Evolutionary conservation across 495 filamentous ascomycete species (phyloP).

Genomic region (Podospora conica): DNA sequence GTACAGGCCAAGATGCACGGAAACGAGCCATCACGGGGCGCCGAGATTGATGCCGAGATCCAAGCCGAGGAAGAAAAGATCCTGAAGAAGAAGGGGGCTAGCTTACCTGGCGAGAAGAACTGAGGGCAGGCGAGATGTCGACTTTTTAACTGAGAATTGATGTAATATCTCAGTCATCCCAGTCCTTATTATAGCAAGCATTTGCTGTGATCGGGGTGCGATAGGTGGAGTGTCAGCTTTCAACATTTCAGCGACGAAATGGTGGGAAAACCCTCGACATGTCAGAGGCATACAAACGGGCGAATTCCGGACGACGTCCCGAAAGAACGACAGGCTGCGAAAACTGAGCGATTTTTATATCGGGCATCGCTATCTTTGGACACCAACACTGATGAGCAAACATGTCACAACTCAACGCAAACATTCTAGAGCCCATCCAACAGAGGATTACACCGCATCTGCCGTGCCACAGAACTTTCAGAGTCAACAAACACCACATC

Average conservation of each 20-base stretch:
- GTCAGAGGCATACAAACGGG: not conserved
- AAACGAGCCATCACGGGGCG: constrained; percentile 64
- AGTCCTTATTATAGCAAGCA: not conserved
- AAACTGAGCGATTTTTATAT: not conserved
- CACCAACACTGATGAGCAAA: not conserved
- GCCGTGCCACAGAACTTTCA: not conserved
- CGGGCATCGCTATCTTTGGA: not conserved
- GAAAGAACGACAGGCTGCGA: not conserved
- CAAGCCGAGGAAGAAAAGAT: constrained; percentile 52
- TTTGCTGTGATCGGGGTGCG: not conserved
- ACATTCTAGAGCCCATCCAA: not conserved
- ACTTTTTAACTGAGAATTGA: not conserved
- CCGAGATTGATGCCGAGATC: constrained; percentile 64
- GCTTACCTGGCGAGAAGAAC: not conserved
- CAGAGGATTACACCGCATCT: not conserved
- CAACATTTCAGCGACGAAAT: not conserved
- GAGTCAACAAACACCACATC: not conserved
- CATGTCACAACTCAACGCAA: not conserved
- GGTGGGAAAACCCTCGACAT: not conserved
- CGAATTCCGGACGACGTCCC: not conserved
- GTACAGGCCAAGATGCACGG: constrained; percentile 62
- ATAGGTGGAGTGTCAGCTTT: not conserved
- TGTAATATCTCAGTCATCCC: not conserved
- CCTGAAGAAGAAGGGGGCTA: constrained; percentile 3
- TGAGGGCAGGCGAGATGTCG: not conserved